These are phyloP conservation scores for Moesziomyces antarcticus DNA, from an alignment of 1,284 basidiomycete species.

Conservation along the genomic window DNA sequence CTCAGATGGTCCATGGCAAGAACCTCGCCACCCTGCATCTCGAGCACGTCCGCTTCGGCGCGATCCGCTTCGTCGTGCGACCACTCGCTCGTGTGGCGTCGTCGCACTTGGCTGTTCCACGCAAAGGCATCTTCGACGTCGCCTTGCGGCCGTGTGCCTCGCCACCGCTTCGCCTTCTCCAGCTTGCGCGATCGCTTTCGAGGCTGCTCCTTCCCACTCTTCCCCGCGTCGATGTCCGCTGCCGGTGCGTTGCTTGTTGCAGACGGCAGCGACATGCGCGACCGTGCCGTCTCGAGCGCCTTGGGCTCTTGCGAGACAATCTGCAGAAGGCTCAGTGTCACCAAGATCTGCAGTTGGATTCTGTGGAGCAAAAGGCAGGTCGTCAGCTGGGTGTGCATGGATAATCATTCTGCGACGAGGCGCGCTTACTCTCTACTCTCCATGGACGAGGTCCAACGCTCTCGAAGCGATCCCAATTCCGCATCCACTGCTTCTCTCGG, in stretches of 20 bases:
- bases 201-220: constrained; percentile 7
- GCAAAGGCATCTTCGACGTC: constrained; percentile 35
- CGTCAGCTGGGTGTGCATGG: too few species aligned
- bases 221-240: not conserved
- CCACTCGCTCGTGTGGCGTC: constrained; percentile 15
- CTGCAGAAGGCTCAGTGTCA: constrained; percentile 38
- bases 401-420: too few species aligned
- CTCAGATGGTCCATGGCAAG: constrained; percentile 36
- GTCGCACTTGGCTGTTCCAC: constrained; percentile 32
- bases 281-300: constrained; percentile 29
- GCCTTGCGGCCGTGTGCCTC: constrained; percentile 18
- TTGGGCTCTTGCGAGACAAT: constrained; percentile 38
- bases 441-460: constrained; percentile 32
- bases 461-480: constrained; percentile 1
- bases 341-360: constrained; percentile 42
- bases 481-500: not conserved
- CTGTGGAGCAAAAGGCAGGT: constrained; percentile 4
- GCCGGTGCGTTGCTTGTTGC: not conserved
- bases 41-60: constrained; percentile 28
- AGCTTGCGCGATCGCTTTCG: constrained; percentile 37
- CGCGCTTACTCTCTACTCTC: constrained; percentile 48
- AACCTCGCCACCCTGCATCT: constrained; percentile 21
- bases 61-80: constrained; percentile 24
- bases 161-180: constrained; percentile 42
- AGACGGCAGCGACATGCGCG: constrained; percentile 1